A percentile compares a stretch with the other conserved stretches of the same genome.
These are phyloP conservation scores for Alternaria incomplexa DNA, from an alignment of 2,329 filamentous ascomycete genomes.

Conservation along the genomic window DNA sequence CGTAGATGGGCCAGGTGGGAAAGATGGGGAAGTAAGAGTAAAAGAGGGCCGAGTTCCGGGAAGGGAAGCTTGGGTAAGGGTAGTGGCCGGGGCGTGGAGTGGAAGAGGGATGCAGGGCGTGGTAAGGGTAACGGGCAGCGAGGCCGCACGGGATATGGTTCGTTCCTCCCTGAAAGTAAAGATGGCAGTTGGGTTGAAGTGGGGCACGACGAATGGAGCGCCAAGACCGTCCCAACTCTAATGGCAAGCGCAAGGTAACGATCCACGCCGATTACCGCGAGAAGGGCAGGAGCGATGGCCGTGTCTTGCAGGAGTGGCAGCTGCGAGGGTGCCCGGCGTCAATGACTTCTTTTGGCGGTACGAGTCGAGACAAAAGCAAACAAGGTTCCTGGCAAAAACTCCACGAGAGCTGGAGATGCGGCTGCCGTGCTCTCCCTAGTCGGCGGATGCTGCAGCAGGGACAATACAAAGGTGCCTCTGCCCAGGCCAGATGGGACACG, in stretches of 20 bases:
- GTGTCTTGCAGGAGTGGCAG: constrained; percentile 6
- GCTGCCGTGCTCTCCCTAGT: constrained; percentile 39
- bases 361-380: constrained; percentile 36
- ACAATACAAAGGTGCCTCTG: constrained; percentile 20
- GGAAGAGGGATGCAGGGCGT: constrained; percentile 12
- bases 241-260: constrained; percentile 25
- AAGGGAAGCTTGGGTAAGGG: constrained; percentile 2
- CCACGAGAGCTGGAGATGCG: constrained; percentile 39
- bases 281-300: not conserved
- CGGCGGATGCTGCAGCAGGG: constrained; percentile 21
- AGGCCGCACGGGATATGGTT: constrained; percentile 14
- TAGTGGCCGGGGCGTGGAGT: constrained; percentile 26
- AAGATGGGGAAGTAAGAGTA: constrained; percentile 8
- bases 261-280: not conserved
- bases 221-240: constrained; percentile 23
- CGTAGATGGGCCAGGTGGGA: constrained; percentile 6
- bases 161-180: constrained; percentile 29
- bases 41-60: not conserved
- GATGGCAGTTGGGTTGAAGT: constrained; percentile 28
- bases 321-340: constrained; percentile 18
- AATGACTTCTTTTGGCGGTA: constrained; percentile 23
- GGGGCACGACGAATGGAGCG: constrained; percentile 29
- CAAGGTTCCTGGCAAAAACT: constrained; percentile 21
- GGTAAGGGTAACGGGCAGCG: constrained; percentile 17
- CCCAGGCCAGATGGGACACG: constrained; percentile 20